Evolutionary conservation across 306 rosid genomes (phyloP), one percentile per base, ranked within the genome.

Genomic region (Echinosophora koreensis): DNA sequence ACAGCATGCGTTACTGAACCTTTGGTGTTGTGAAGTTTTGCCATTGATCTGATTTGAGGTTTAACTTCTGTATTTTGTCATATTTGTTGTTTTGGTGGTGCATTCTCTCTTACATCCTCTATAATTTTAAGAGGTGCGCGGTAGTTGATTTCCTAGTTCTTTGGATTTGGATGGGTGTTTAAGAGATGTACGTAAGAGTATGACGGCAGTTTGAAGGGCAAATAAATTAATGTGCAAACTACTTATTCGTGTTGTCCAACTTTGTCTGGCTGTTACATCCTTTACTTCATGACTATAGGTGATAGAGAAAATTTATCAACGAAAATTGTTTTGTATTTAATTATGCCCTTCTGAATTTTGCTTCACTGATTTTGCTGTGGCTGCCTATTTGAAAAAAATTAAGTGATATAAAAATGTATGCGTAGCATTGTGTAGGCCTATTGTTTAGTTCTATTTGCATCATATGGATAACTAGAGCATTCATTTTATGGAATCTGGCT

Each of bases 91-190:
- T 56, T 64, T 4, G 8, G 17, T 71, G 28, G 51, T 17, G 70
- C 71, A 67, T 38, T 46, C 16, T 28, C 41, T 46, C 41, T 47
- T 14, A 9, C 41, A 49, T 51, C 30, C 28, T 11, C n/a, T 34
- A 35, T 34, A 41, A 22, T 10, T 4, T 42, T 42, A 3, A 14
- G 17, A 14, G 8, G 17, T 38, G 34, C 18, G 15, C 38, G 34
- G 47, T 74, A 41, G 10, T 32, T 41, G 5, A 8, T 57, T 38
- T 39, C 14, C 22, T 55, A 28, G 18, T 55, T 72, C 42, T 37
- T 64, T 34, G 51, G 73, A 41, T 80, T 56, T 37, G 74, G 74
- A 41, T 80, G 68, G 61, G n/a, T 59, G 47, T 62, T n/a, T 71
- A 17, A 52, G 37, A 30, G 46, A 13, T 38, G 54, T 37, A 30